Evolutionary conservation across 345 rosid genomes (phyloP).

Genomic region (Syzygium aqueum): DNA sequence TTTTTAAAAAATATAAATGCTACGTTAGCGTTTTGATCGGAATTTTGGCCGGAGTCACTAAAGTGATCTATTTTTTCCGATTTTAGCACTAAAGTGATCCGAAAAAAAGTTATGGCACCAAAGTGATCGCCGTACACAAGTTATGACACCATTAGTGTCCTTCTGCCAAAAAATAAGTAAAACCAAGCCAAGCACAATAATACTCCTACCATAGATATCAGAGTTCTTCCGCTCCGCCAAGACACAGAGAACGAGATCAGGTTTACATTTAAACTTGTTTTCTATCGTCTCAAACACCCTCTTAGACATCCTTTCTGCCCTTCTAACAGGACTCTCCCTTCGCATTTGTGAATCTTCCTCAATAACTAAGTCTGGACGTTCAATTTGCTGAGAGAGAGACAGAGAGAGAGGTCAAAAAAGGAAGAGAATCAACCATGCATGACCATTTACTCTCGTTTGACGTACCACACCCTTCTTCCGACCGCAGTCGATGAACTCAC

Average conservation of each 20-base stretch:
- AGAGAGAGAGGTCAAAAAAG: background rate
- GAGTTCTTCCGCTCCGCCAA: constrained; percentile 75
- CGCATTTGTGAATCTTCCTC: constrained; percentile 61
- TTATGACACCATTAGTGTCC: too few species aligned
- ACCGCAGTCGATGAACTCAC: constrained; percentile 62
- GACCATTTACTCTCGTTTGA: background rate
- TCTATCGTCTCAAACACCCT: constrained; percentile 31
- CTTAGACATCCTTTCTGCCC: constrained; percentile 55
- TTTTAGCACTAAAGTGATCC: too few species aligned
- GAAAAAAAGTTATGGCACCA: too few species aligned
- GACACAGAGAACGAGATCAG: constrained; percentile 60
- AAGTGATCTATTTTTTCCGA: too few species aligned
- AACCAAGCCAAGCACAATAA: background rate
- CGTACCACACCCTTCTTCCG: constrained; percentile 78
- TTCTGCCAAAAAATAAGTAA: background rate
- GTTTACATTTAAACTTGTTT: constrained; percentile 41
- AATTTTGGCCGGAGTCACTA: too few species aligned
- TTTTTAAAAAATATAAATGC: too few species aligned
- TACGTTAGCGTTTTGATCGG: too few species aligned
- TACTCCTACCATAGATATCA: constrained; percentile 57
- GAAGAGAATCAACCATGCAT: background rate
- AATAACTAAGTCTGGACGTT: constrained; percentile 56
- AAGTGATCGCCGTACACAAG: too few species aligned
- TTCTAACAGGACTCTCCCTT: constrained; percentile 39
- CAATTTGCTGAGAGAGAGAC: constrained; percentile 39